phyloP scores from a whole-genome alignment of 805 yeast species.

The Myxozyma nipponensis region DNA sequence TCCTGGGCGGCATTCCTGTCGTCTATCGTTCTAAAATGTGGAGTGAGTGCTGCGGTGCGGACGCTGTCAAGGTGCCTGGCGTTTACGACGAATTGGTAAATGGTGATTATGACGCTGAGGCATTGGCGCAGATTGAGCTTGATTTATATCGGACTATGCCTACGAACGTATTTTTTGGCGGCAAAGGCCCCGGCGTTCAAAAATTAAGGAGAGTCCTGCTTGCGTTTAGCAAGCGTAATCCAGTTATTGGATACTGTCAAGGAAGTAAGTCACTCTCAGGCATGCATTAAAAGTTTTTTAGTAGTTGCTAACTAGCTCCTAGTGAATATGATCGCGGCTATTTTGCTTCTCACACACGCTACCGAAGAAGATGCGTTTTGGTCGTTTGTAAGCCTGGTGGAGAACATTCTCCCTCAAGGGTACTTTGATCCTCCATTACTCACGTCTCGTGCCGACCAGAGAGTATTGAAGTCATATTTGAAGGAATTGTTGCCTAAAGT shows the following conservation, averaged over 20 bases:
- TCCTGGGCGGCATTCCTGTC: slow-evolving; percentile 48
- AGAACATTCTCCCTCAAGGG: slow-evolving; percentile 46
- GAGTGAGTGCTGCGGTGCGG: slow-evolving; percentile 54
- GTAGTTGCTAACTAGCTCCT: slow-evolving; percentile 19
- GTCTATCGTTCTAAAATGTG: slow-evolving; percentile 48
- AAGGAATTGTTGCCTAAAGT: slow-evolving; percentile 43
- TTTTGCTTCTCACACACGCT: slow-evolving; percentile 44
- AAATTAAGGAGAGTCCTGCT: slow-evolving; percentile 47
- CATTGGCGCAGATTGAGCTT: slow-evolving; percentile 49
- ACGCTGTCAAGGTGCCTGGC: slow-evolving; percentile 44
- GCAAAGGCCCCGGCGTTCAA: slow-evolving; percentile 52
- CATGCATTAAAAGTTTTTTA: not conserved
- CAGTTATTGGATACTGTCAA: slow-evolving; percentile 54
- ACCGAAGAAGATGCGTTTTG: slow-evolving; percentile 54
- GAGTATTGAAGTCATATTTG: slow-evolving; percentile 39
- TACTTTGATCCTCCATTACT: slow-evolving; percentile 41
- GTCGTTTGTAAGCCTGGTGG: slow-evolving; percentile 47
- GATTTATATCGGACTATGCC: slow-evolving; percentile 57
- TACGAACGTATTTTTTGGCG: slow-evolving; percentile 49
- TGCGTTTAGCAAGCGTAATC: slow-evolving; percentile 48
- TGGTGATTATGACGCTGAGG: slow-evolving; percentile 32
- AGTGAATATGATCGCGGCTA: slow-evolving; percentile 56
- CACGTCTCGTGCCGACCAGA: slow-evolving; percentile 43
- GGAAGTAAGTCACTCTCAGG: slow-evolving; percentile 39
- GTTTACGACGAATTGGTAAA: slow-evolving; percentile 40